Evolutionary conservation across 108 stramenopile genomes (phyloP), one percentile per base, ranked within the genome.

Genomic region (Conticribra weissflogii): DNA sequence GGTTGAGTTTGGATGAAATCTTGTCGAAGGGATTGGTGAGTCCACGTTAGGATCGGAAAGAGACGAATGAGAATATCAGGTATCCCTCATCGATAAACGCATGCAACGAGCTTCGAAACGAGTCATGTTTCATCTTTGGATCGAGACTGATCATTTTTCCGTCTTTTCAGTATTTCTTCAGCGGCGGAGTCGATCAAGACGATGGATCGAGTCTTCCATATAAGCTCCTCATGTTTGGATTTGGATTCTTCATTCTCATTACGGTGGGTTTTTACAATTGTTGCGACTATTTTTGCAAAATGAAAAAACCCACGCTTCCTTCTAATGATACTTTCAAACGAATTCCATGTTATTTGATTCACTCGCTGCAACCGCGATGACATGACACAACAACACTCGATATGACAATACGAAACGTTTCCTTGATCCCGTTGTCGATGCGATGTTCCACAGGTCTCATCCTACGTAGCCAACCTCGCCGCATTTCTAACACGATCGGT

Each of bases 241-340:
- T 66, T 54, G 65, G 33, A 24, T 66, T 66, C 51, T 66, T 66
- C 31, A 66, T 66, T 54, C 3, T 66, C 16, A 53, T 66, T 22
- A 8, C 51, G 7, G 65, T 66, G 28, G 21, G 36, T 57, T 17
- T 4, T 4, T 21, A 16, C 8, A 4, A 29, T 28, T 32, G 4
- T 16, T n/a, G n/a, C n/a, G n/a, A n/a, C n/a, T n/a, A n/a, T n/a
- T n/a, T n/a, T n/a, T n/a, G n/a, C n/a, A n/a, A n/a, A n/a, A n/a
- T n/a, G n/a, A n/a, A n/a, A n/a, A n/a, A n/a, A n/a, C n/a, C n/a
- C n/a, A n/a, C n/a, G n/a, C n/a, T n/a, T n/a, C n/a, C n/a, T n/a
- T n/a, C n/a, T n/a, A n/a, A n/a, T n/a, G n/a, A n/a, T n/a, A n/a
- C n/a, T n/a, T n/a, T n/a, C n/a, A n/a, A n/a, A n/a, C n/a, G n/a